Base-by-base conservation (phyloP, 2,329 filamentous ascomycete species). In the Aspergillus sp. region DNA sequence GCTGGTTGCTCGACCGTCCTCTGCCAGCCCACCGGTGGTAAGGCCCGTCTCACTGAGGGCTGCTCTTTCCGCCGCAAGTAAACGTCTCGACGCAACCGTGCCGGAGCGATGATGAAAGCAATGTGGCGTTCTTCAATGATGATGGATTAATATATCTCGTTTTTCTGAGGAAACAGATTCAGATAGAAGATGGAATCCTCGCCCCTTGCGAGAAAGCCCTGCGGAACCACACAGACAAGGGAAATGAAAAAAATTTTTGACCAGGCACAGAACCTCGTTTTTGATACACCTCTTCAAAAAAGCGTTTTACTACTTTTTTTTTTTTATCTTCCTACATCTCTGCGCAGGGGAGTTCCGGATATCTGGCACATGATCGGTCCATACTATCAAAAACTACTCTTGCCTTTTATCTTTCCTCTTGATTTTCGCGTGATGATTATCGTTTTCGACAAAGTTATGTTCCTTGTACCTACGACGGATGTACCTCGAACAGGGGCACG, bases 31-130 rank as follows among this genome's bases (percentile, higher is more conserved):
- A 99, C 95, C 74, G 95, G 95, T 89, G 95, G 95, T 79, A 99
- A 99, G 89, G 95, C 95, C 79, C 88, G 95, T 82, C 87, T 99
- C 79, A 99, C 95, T 70, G 95, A 99, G 90, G 95, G 95, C 82
- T 99, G 95, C 91, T 98, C 95, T 80, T 99, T 99, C 92, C 90
- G 95, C 86, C 93, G 93, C 87, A 99, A 99, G 94, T 99, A 98
- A 70, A 77, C 71, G 74, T 75, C 69, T 73, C 71, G 63, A 61
- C 55, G 43, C 54, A 50, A 64, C 59, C 66, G 65, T 66, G 63
- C 59, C 59, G 65, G 61, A 67, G 61, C 63, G 66, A 73, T 70
- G 68, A 70, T 65, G 67, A 74, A 72, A 71, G 70, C 68, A 69
- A 73, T 73, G 74, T 75, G 73, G 69, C 71, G 68, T 71, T 74